Evolutionary conservation across 345 rosid species (phyloP), one percentile per base, ranked within the genome.

Genomic region (Arabis alpina): DNA sequence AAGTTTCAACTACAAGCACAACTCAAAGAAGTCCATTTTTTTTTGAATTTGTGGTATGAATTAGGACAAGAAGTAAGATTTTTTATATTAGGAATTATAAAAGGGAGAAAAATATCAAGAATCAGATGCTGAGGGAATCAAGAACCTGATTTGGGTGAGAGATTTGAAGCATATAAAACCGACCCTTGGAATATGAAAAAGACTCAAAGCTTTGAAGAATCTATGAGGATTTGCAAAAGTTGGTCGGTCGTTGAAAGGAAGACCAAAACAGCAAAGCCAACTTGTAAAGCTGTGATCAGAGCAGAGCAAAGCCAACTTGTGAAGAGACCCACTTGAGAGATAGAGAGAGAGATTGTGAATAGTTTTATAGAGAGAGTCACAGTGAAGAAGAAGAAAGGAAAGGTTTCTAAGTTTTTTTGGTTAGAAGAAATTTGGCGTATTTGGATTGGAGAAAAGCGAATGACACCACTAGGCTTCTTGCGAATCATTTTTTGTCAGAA

Each of bases 61-160:
- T 53, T 39, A 23, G 49, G 32, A 60, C 58, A 73, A 40, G 9
- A 41, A 0, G 13, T 60, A 49, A 56, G 77, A 39, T 73, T 66
- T 23, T 74, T 7, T 51, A 73, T 64, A 64, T 28, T 10, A 74
- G 63, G 68, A 74, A 66, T 60, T 43, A 49, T 60, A 44, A 50
- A 52, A 72, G 52, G 0, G 28, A 43, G n/a, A n/a, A 65, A 70
- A 63, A 70, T n/a, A 63, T 49, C 14, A 60, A 61, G 77, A 77
- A 67, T 50, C 66, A 37, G 60, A 71, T 77, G 66, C 77, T 34
- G 47, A 66, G 10, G 30, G 77, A 77, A 77, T 61, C 70, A 67
- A 61, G 80, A 77, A 77, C 64, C 73, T 77, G 66, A 61, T 71
- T 54, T 77, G 72, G 79, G 42, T 76, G 45, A 68, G 71, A 75